Evolutionary conservation across 768 basidiomycete species (phyloP).

Genomic region (Rhodotorula sphaerocarpa): DNA sequence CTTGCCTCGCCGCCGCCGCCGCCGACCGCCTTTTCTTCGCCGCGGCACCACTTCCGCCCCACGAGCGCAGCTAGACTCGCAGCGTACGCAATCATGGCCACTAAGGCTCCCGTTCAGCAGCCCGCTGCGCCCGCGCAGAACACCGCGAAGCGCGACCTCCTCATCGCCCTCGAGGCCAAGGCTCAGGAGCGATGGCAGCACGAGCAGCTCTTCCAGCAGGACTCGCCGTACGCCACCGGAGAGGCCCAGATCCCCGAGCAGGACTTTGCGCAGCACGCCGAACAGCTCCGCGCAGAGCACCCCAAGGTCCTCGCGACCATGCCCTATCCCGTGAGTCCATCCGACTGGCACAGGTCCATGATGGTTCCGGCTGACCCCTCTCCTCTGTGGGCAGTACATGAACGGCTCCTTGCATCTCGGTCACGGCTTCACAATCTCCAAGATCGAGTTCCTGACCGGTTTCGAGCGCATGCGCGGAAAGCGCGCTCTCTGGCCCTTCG

Average conservation of each 20-base stretch:
- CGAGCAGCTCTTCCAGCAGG: slow-evolving; percentile 71
- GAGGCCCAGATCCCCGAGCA: slow-evolving; percentile 43
- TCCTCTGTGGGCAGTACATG: slow-evolving; percentile 60
- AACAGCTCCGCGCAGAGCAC: slow-evolving; percentile 62
- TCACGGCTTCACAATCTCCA: slow-evolving; percentile 95
- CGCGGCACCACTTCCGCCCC: too few species aligned
- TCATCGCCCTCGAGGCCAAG: slow-evolving; percentile 71
- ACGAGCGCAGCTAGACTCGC: too few species aligned
- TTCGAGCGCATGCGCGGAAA: slow-evolving; percentile 93
- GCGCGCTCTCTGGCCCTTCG: slow-evolving; percentile 90
- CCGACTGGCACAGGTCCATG: neutral
- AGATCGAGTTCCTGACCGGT: slow-evolving; percentile 92
- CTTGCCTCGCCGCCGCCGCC: too few species aligned
- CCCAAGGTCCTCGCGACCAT: slow-evolving; percentile 98
- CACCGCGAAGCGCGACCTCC: slow-evolving; percentile 87
- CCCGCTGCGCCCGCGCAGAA: slow-evolving; percentile 42
- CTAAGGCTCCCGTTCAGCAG: neutral
- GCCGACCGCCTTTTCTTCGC: too few species aligned
- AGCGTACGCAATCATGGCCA: neutral
- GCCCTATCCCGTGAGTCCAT: slow-evolving; percentile 59
- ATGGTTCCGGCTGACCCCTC: neutral
- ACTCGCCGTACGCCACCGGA: slow-evolving; percentile 65
- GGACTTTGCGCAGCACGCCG: slow-evolving; percentile 50
- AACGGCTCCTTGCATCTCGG: slow-evolving; percentile 95
- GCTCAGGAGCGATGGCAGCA: slow-evolving; percentile 75